Evolutionary conservation across 208 protist species (phyloP), one percentile per base, ranked within the genome.

Genomic region (Acanthamoeba healyi): DNA sequence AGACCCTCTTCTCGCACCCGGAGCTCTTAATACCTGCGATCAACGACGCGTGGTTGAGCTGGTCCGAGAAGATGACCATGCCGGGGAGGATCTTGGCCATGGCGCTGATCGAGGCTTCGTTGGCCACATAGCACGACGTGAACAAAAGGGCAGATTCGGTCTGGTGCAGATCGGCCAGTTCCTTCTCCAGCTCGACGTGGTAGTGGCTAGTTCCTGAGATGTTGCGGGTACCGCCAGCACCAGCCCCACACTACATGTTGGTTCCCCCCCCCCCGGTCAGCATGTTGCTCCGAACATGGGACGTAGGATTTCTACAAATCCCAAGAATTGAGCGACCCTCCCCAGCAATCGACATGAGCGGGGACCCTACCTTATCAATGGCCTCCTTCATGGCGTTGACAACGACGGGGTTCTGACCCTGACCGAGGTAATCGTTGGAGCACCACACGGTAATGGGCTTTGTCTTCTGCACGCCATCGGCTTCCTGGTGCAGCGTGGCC

Each of bases 21-120:
- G 97, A 98, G 40, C 97, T 94, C 29, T 98, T 96, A 51, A 99
- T 98, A 88, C 99, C 99, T 86, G 98, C 98, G 77, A 99, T 99
- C 93, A 99, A 97, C 0, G 98, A 99, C n/a, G 98, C 98, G 96
- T 99, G 99, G 96, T 99, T 99, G 19, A 99, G 95, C 79, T 93
- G 95, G 96, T 99, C 99, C n/a, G 98, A 99, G 79, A 99, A 96
- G 63, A 98, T 96, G 10, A 98, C 94, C 58, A 77, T 95, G 36
- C 94, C 90, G 29, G 97, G 97, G 26, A 98, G 46, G 22, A 97
- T 86, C 10, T 94, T 93, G 1, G 94, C 92, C 24, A 98, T 95
- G 1, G 98, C 98, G 7, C 95, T 93, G 3, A 99, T 95, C 32
- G 98, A 97, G 15, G 95, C 94, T 19, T 99, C 99, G 91, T 99